phyloP scores from a whole-genome alignment of 1,284 basidiomycete species.

The Spongiforma sp. region DNA sequence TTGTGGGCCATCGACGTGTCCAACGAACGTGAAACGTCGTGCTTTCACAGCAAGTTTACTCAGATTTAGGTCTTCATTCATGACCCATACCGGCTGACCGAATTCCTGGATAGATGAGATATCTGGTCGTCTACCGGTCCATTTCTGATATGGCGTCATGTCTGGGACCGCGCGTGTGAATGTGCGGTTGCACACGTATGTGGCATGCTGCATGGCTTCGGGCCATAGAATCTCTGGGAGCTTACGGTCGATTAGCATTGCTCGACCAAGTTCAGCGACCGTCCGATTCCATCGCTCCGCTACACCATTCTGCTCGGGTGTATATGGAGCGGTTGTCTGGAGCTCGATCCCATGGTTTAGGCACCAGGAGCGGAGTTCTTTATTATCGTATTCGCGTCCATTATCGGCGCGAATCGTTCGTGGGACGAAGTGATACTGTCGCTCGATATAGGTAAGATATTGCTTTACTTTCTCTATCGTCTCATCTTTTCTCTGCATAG shows the following conservation, averaged over 20 bases:
- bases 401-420: background rate
- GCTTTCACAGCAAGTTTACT: background rate
- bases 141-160: background rate
- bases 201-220: background rate
- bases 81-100: background rate
- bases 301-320: background rate
- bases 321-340: background rate
- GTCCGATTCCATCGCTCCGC: background rate
- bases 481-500: background rate
- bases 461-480: background rate
- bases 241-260: background rate
- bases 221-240: background rate
- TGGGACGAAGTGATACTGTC: fast-evolving
- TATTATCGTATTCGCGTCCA: background rate
- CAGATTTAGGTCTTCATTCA: background rate
- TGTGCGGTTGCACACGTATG: background rate
- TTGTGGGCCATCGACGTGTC: background rate
- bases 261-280: background rate
- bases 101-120: background rate
- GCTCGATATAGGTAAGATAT: background rate
- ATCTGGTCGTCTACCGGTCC: background rate
- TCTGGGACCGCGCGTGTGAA: background rate
- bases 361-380: background rate
- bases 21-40: background rate
- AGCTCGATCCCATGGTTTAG: background rate